Base-by-base conservation (phyloP, 2,329 filamentous ascomycete species). In the Pezicula neosporulosa region DNA sequence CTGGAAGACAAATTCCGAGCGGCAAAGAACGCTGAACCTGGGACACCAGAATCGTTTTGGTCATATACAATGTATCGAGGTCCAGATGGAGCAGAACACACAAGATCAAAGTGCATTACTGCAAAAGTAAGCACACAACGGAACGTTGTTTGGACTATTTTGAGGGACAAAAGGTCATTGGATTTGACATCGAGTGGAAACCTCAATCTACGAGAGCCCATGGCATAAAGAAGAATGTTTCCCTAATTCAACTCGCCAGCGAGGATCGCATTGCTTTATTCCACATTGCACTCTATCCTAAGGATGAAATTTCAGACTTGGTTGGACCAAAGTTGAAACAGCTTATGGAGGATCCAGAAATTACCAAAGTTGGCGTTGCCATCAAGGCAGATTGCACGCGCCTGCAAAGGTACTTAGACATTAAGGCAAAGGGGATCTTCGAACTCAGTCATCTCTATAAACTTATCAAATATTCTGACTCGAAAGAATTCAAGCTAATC, bases 131-230 rank as follows among this genome's bases (percentile, higher is more conserved):
- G 42, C 73, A 82, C 35, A 81, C 80, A 3, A 86, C 87, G 16
- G 90, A 97, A 66, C 70, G 73, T 6, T 78, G 88, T 7, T 75
- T 82, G 52, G 73, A 80, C 51, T 77, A 86, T 51, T 96, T 97
- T 59, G 64, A 84, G 37, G 59, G 78, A 24, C 83, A 94, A 62
- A 75, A 81, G 37, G 70, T 95, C 2, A 66, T 97, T n/a, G 92
- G 92, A 0, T 90, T 97, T 55, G 92, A 97, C 63, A 77, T 97
- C 55, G 93, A 97, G 71, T 97, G 93, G 92, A 77, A 82, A 48
- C 57, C 74, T 1, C 72, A 78, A 6, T 76, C 82, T 0, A 71
- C 64, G 6, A 74, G 66, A 18, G 60, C 57, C 7, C 66, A 76
- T 2, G 74, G 76, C 3, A 70, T 84, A 4, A 86, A 87, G 57